Evolutionary conservation across 257 asterid species (phyloP), one percentile per base, ranked within the genome.

Genomic region (Hygrophila difformis): DNA sequence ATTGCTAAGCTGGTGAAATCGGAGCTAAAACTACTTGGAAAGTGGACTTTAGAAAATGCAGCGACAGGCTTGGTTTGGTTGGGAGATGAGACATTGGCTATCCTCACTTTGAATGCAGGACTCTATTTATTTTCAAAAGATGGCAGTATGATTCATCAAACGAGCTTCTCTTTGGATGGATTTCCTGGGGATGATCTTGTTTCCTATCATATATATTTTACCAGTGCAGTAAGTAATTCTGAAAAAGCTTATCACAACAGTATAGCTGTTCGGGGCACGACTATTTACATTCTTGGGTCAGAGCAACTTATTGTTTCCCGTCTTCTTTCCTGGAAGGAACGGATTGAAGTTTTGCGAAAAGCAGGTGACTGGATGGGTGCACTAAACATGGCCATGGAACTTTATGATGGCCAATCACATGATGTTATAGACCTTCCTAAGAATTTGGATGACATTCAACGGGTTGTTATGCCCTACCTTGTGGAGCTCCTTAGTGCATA

Each of bases 281-380:
- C 76, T 61, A 69, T 85, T 49, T 89, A 89, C 66, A 46, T 89
- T 44, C 93, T 89, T 64, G 88, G 93, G 51, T 68, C 84, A 9
- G 70, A 72, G 45, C 75, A 68, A 63, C 87, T 89, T 66, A 75
- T 76, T 57, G 74, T 89, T 69, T 73, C 78, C 43, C 98, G 98
- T 52, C 91, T 89, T 54, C 98, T 89, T 53, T 82, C 98, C 44
- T 89, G 98, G 98, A 89, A 82, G 79, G 96, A 89, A 54, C 68
- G 93, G 12, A 74, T 85, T 56, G 96, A 89, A 65, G 96, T 82
- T 72, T 69, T 89, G 61, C 73, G 74, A 40, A 82, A 69, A 75
- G 93, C 93, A 44, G 96, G 98, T 68, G 98, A 89, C 59, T 89
- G 94, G 93, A 85, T 72, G 75, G 95, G 93, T 44, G 93, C 98